Conservation (phyloP, 2,329 filamentous ascomycete species). For the Neopestalotiopsis sp. region DNA sequence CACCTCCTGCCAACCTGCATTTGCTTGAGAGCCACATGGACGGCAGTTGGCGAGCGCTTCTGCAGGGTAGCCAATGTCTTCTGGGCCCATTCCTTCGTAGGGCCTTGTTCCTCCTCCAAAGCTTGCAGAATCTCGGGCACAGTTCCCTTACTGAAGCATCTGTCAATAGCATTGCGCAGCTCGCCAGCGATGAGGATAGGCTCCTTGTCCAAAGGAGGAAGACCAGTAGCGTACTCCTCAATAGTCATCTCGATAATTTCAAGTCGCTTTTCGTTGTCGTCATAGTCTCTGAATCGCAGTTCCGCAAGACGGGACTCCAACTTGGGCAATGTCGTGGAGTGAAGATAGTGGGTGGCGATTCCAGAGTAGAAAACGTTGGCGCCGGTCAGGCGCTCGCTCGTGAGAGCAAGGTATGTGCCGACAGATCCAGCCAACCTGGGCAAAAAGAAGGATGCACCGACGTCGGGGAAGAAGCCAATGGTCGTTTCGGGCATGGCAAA, state of each 20-base stretch:
- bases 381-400: conserved; percentile 81
- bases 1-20: conserved; percentile 78
- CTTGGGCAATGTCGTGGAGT: conserved; percentile 83
- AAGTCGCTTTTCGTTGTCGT: conserved; percentile 66
- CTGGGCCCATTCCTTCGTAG: conserved; percentile 75
- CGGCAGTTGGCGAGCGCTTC: conserved; percentile 81
- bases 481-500: conserved; percentile 99
- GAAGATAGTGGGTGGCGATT: conserved; percentile 93
- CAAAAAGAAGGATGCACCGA: conserved; percentile 95
- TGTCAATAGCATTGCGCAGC: conserved; percentile 82
- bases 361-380: conserved; percentile 89
- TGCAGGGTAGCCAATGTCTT: conserved; percentile 78
- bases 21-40: conserved; percentile 84
- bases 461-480: conserved; percentile 98
- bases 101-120: conserved; percentile 60
- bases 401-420: conserved; percentile 92
- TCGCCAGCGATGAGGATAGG: conserved; percentile 71
- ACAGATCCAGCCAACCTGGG: conserved; percentile 85
- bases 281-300: conserved; percentile 83
- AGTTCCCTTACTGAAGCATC: conserved; percentile 73
- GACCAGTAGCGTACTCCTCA: conserved; percentile 86
- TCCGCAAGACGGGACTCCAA: conserved; percentile 88
- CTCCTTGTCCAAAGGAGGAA: conserved; percentile 71
- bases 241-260: conserved; percentile 83
- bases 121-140: conserved; percentile 75